These are phyloP conservation scores for Globisporangium spiculum DNA, from an alignment of 352 stramenopile species.

Conservation along the genomic window DNA sequence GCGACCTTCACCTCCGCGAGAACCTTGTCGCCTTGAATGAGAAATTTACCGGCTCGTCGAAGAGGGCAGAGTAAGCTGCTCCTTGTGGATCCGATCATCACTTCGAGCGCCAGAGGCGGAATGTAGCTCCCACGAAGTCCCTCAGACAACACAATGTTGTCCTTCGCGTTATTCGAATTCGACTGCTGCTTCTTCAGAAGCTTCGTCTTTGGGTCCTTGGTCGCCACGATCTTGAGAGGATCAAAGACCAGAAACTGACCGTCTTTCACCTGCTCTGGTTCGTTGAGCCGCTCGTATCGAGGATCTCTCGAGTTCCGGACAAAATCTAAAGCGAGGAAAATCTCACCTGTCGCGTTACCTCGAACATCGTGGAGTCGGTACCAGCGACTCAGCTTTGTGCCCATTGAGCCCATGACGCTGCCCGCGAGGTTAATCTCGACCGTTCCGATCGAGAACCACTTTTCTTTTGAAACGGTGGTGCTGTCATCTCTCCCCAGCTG, in stretches of 20 bases:
- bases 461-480: conserved; percentile 45
- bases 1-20: conserved; percentile 87
- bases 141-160: conserved; percentile 72
- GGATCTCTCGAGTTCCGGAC: conserved; percentile 38
- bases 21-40: conserved; percentile 85
- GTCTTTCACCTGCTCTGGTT: conserved; percentile 76
- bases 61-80: conserved; percentile 82
- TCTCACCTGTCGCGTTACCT: conserved; percentile 77
- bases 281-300: conserved; percentile 34
- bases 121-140: conserved; percentile 80
- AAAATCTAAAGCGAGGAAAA: conserved; percentile 83
- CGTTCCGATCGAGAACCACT: conserved; percentile 74
- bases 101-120: conserved; percentile 79
- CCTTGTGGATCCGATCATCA: conserved; percentile 63
- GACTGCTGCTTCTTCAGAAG: conserved; percentile 18
- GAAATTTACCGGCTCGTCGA: conserved; percentile 81
- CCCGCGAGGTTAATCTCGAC: conserved; percentile 84
- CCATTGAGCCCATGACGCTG: conserved; percentile 77
- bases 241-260: conserved; percentile 87
- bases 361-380: conserved; percentile 78
- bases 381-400: conserved; percentile 77
- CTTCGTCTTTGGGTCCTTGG: conserved; percentile 41
- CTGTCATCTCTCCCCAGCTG: conserved; percentile 51
- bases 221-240: conserved; percentile 74
- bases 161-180: conserved; percentile 29